phyloP scores from a whole-genome alignment of 768 basidiomycete genomes.

The Filobasidium floriforme region DNA sequence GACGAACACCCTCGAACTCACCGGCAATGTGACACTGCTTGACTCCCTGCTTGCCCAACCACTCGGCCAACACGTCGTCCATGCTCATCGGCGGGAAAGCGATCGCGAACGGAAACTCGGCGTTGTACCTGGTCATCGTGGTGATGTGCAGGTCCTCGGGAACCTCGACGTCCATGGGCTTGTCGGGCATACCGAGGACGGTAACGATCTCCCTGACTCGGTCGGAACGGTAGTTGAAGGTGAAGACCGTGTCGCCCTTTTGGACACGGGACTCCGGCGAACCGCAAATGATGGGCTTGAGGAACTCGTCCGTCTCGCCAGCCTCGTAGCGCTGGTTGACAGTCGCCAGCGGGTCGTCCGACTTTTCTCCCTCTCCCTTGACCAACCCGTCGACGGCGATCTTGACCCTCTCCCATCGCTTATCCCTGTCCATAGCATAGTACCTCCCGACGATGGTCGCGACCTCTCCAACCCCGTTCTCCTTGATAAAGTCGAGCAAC shows the following conservation, averaged over 20 bases:
- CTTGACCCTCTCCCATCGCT: slow-evolving; percentile 91
- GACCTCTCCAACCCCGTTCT: slow-evolving; percentile 61
- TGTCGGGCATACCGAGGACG: slow-evolving; percentile 71
- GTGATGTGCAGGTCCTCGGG: slow-evolving; percentile 81
- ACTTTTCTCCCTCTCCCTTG: slow-evolving; percentile 57
- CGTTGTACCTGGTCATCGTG: slow-evolving; percentile 89
- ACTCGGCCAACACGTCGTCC: slow-evolving; percentile 91
- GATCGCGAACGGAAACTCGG: slow-evolving; percentile 77
- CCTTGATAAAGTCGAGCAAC: slow-evolving; percentile 68
- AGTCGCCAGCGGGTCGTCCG: slow-evolving; percentile 55
- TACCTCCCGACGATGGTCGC: slow-evolving; percentile 82
- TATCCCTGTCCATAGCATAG: slow-evolving; percentile 95
- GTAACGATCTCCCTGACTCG: slow-evolving; percentile 85
- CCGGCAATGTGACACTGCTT: slow-evolving; percentile 86
- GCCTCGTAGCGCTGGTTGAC: slow-evolving; percentile 70
- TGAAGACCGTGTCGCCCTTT: slow-evolving; percentile 80
- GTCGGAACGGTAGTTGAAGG: slow-evolving; percentile 96
- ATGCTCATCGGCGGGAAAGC: slow-evolving; percentile 91
- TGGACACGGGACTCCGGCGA: slow-evolving; percentile 71
- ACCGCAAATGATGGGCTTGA: slow-evolving; percentile 86
- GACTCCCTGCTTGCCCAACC: slow-evolving; percentile 67
- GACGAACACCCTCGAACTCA: slow-evolving; percentile 36
- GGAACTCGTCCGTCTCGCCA: slow-evolving; percentile 86
- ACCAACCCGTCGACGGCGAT: slow-evolving; percentile 79
- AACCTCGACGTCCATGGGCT: slow-evolving; percentile 72